Conservation (phyloP, 1,139 yeast genomes). For the Candida tropicalis region DNA sequence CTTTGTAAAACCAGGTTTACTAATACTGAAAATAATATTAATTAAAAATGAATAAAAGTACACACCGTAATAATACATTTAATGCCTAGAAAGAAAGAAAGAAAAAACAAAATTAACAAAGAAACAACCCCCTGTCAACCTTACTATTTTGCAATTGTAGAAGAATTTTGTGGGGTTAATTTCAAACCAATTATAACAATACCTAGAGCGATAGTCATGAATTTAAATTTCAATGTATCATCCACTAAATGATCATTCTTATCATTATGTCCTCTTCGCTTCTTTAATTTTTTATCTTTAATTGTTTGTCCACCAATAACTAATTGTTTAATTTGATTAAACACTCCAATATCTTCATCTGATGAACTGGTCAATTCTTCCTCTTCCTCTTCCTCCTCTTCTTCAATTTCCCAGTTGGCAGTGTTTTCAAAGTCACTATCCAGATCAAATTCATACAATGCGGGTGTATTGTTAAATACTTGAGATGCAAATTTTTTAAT, state of each 20-base stretch:
- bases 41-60: no score
- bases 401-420: conserved; percentile 18
- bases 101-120: neutral
- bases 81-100: neutral
- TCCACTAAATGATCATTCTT: conserved; percentile 37
- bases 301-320: conserved; percentile 33
- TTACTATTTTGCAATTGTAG: neutral
- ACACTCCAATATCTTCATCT: conserved; percentile 30
- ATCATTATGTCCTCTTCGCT: conserved; percentile 21
- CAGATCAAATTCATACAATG: conserved; percentile 16
- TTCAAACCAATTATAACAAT: conserved; percentile 45
- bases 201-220: conserved; percentile 47
- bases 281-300: conserved; percentile 22
- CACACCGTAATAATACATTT: no score
- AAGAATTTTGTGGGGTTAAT: conserved; percentile 29
- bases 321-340: conserved; percentile 38
- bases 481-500: conserved; percentile 43
- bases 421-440: conserved; percentile 20
- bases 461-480: conserved; percentile 24
- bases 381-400: conserved; percentile 20
- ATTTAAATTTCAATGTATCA: conserved; percentile 46
- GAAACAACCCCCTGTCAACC: neutral
- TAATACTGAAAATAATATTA: no score
- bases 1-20: no score
- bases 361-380: conserved; percentile 12